Conservation (phyloP, 139 green algal genomes). For the Volvox africanus region DNA sequence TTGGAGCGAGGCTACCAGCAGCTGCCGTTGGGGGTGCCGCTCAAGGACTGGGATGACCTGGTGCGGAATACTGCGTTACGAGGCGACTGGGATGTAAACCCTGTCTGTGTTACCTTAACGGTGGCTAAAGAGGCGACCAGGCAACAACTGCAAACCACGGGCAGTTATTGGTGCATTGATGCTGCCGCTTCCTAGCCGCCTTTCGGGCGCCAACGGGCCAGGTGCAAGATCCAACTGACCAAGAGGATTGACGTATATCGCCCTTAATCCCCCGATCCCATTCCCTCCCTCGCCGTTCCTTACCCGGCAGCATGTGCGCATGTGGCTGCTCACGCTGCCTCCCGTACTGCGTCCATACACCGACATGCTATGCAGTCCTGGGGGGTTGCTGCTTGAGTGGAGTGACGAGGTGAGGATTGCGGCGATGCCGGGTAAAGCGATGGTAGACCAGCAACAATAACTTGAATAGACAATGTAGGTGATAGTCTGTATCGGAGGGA, state of each 20-base stretch:
- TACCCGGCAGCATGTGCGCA: conserved; percentile 32
- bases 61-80: background rate
- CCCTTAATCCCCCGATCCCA: background rate
- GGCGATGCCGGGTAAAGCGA: no score
- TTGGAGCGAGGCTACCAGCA: conserved; percentile 29
- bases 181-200: no score
- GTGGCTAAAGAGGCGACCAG: no score
- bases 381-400: conserved; percentile 49
- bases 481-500: no score
- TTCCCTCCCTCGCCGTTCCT: background rate
- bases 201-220: no score
- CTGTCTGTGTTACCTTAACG: no score
- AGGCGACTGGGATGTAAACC: no score
- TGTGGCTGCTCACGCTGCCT: conserved; percentile 46
- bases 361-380: conserved; percentile 41
- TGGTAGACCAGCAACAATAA: no score
- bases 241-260: background rate
- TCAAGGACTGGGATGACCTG: conserved; percentile 21
- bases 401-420: conserved; percentile 24
- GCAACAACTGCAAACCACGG: no score
- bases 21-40: conserved; percentile 24
- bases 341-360: conserved; percentile 37
- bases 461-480: no score
- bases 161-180: no score
- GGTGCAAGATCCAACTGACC: no score